phyloP scores from a whole-genome alignment of 2,329 filamentous ascomycete species.

The Fusarium sp. region DNA sequence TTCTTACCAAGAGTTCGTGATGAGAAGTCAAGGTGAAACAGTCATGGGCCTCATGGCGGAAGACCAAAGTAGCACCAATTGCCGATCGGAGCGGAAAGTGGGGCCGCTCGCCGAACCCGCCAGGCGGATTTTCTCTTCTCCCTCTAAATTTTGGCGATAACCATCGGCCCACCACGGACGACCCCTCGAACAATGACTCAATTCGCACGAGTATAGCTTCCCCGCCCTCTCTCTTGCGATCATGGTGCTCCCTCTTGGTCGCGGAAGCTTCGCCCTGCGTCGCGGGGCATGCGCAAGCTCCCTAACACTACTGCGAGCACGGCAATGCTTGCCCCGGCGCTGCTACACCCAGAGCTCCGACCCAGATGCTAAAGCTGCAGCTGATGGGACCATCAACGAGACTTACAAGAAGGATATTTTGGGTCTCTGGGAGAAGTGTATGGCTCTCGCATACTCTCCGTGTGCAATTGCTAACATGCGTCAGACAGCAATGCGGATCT shows the following conservation, averaged over 20 bases:
- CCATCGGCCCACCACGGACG: conserved; percentile 35
- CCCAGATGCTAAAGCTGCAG: neutral
- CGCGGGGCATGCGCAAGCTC: conserved; percentile 6
- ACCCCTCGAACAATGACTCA: conserved; percentile 33
- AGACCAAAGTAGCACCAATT: neutral
- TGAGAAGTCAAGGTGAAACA: no score
- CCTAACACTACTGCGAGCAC: conserved; percentile 14
- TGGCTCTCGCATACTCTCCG: neutral
- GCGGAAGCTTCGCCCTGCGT: conserved; percentile 39
- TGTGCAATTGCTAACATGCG: neutral
- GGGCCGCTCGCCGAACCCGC: neutral
- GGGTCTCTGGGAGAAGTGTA: conserved; percentile 49
- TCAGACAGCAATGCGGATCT: conserved; percentile 45
- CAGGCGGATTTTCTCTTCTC: conserved; percentile 9
- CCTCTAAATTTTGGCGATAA: conserved; percentile 23
- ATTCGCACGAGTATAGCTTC: conserved; percentile 26
- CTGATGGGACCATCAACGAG: neutral
- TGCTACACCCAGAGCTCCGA: conserved; percentile 41
- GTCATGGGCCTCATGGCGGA: no score
- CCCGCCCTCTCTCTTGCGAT: conserved; percentile 1
- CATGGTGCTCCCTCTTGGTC: conserved; percentile 43
- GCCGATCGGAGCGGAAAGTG: neutral
- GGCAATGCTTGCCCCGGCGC: conserved; percentile 33
- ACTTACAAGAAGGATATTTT: conserved; percentile 40
- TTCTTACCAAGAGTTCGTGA: no score